These are phyloP conservation scores for Clarireedia hainanense DNA, from an alignment of 2,329 filamentous ascomycete species.

Conservation along the genomic window DNA sequence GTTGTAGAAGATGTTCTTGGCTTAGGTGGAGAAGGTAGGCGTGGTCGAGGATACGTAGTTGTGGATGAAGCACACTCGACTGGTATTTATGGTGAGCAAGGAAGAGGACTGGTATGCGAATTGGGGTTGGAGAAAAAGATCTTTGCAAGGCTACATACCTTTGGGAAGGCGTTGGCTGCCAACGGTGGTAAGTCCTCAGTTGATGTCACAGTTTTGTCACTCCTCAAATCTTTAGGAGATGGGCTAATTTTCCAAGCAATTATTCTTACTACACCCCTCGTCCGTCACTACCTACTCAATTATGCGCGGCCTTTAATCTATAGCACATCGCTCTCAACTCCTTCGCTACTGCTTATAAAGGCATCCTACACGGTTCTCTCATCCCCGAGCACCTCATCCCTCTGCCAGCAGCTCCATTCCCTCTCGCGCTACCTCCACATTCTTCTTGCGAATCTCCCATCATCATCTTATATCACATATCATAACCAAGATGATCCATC, in stretches of 20 bases:
- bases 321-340: conserved; percentile 35
- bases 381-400: conserved; percentile 37
- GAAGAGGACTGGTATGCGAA: conserved; percentile 40
- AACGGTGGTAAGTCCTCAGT: conserved; percentile 25
- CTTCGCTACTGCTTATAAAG: conserved; percentile 33
- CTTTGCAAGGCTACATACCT: conserved; percentile 44
- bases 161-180: conserved; percentile 42
- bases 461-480: conserved; percentile 13
- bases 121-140: conserved; percentile 41
- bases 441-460: conserved; percentile 37
- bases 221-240: neutral
- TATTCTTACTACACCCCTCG: conserved; percentile 16
- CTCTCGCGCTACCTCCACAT: neutral
- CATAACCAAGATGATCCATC: conserved; percentile 39
- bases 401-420: neutral
- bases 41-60: conserved; percentile 39
- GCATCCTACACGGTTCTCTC: conserved; percentile 41
- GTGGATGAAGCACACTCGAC: conserved; percentile 50
- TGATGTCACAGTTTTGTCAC: too few relatives aligned
- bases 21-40: conserved; percentile 5
- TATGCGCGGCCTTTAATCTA: conserved; percentile 34
- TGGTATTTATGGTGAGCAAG: conserved; percentile 41
- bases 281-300: conserved; percentile 22
- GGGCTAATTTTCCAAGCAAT: conserved; percentile 32
- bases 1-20: conserved; percentile 29